These are phyloP conservation scores for Trichophyton schoenleinii DNA, from an alignment of 2,329 filamentous ascomycete species.

Conservation along the genomic window DNA sequence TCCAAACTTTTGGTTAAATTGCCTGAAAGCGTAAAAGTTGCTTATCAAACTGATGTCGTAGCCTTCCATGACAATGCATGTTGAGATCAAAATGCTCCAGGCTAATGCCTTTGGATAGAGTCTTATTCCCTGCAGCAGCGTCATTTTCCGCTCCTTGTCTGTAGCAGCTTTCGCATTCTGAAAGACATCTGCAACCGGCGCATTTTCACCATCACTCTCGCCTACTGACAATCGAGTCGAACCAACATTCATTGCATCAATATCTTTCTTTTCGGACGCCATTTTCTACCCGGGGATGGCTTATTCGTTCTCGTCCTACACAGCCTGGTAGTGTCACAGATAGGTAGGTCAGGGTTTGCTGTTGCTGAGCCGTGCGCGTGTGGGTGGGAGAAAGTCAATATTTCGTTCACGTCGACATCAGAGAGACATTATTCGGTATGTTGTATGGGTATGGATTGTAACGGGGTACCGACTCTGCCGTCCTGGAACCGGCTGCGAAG, in stretches of 20 bases:
- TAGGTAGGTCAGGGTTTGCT: background rate
- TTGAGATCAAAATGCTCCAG: slow-evolving; percentile 79
- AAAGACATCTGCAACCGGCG: slow-evolving; percentile 22
- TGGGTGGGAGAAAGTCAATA: background rate
- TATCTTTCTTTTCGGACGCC: background rate
- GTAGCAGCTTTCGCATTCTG: slow-evolving; percentile 32
- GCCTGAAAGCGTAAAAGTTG: slow-evolving; percentile 53
- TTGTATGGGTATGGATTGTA: background rate
- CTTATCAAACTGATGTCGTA: slow-evolving; percentile 72
- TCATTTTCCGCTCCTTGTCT: slow-evolving; percentile 50
- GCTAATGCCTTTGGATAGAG: slow-evolving; percentile 77
- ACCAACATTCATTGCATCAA: background rate
- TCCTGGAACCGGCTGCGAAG: background rate
- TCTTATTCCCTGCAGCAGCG: slow-evolving; percentile 59
- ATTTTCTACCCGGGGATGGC: background rate
- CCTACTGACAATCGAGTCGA: background rate
- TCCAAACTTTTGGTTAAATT: slow-evolving; percentile 33
- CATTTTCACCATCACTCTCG: background rate
- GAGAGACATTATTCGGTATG: background rate
- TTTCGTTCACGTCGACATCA: background rate
- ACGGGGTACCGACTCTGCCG: background rate
- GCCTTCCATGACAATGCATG: slow-evolving; percentile 82
- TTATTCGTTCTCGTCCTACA: background rate
- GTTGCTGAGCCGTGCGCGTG: background rate
- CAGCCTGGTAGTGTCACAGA: background rate